Evolutionary conservation across 1,284 basidiomycete species (phyloP).

Genomic region (Cryptococcus deneoformans): DNA sequence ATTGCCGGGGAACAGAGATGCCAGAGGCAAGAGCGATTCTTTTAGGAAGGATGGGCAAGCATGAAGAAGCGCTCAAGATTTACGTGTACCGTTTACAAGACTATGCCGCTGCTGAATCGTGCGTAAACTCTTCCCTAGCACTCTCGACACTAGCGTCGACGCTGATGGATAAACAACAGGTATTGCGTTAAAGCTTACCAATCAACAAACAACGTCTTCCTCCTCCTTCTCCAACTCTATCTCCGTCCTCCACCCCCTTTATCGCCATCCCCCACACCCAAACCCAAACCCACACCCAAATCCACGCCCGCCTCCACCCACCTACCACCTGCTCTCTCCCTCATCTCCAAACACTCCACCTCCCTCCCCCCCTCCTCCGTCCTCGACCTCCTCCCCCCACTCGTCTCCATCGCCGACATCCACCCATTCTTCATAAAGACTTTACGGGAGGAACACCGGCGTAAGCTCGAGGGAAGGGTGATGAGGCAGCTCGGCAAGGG

Average conservation of each 20-base stretch:
- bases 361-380: slow-evolving; percentile 76
- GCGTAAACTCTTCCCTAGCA: slow-evolving; percentile 31
- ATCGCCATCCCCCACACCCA: background rate
- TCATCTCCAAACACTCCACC: slow-evolving; percentile 78
- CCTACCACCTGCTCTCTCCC: slow-evolving; percentile 78
- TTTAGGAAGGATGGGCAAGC: slow-evolving; percentile 81
- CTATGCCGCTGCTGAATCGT: slow-evolving; percentile 84
- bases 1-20: slow-evolving; percentile 57
- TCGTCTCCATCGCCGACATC: slow-evolving; percentile 77
- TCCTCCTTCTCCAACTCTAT: slow-evolving; percentile 82
- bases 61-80: slow-evolving; percentile 87
- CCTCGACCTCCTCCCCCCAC: slow-evolving; percentile 79
- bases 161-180: slow-evolving; percentile 49
- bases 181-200: slow-evolving; percentile 82
- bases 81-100: slow-evolving; percentile 86
- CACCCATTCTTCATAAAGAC: slow-evolving; percentile 75
- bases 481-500: slow-evolving; percentile 66
- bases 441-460: slow-evolving; percentile 56
- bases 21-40: slow-evolving; percentile 87
- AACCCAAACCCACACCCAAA: background rate
- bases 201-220: slow-evolving; percentile 65
- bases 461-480: slow-evolving; percentile 64
- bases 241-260: slow-evolving; percentile 58
- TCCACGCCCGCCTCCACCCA: slow-evolving; percentile 54
- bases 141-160: background rate